Base-by-base conservation (phyloP, 2,329 filamentous ascomycete species). In the Coniochaeta prunicola region DNA sequence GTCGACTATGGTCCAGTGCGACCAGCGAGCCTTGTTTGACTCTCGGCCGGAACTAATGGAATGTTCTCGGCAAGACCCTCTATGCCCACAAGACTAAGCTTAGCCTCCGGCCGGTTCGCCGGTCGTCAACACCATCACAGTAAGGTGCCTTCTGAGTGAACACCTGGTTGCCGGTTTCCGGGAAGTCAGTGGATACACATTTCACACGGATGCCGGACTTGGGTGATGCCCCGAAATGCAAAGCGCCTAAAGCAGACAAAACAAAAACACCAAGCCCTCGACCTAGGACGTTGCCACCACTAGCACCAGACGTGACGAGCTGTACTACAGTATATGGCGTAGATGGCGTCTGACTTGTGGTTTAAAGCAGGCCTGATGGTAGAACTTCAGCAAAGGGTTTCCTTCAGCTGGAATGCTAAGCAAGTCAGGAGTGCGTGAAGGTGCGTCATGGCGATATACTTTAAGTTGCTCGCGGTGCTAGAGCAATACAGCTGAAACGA, bases 401-500 rank as follows among this genome's bases (percentile, higher is more conserved):
- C 28, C 21, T 36, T 15, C 15, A 55, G 7, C 53, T 33, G n/a
- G 30, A 36, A 33, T 33, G 53, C 31, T 9, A 21, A 34, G 26
- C 2, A 50, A 12, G 45, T 13, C 17, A 10, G 12, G 5, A 30
- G 13, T 30, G 45, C 24, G 45, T 30, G 7, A 19, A 50, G 45
- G 45, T 13, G 15, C 4, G 45, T 28, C 5, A 30, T 12, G 13
- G 24, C 21, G 13, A 12, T 15, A 13, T 12, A 21, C 2, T 15
- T 59, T 42, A 61, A n/a, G 45, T 30, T 12, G 19, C 5, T 30
- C 54, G 69, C 2, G 64, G 67, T 34, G 72, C 73, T 28, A 77
- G 64, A 26, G 70, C 71, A 33, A 74, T 70, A 60, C 73, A 72
- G 58, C 74, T 76, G 60, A 77, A 77, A 6, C 70, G 66, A 30